These are phyloP conservation scores for Geum urbanum DNA, from an alignment of 306 rosid species.

Conservation along the genomic window DNA sequence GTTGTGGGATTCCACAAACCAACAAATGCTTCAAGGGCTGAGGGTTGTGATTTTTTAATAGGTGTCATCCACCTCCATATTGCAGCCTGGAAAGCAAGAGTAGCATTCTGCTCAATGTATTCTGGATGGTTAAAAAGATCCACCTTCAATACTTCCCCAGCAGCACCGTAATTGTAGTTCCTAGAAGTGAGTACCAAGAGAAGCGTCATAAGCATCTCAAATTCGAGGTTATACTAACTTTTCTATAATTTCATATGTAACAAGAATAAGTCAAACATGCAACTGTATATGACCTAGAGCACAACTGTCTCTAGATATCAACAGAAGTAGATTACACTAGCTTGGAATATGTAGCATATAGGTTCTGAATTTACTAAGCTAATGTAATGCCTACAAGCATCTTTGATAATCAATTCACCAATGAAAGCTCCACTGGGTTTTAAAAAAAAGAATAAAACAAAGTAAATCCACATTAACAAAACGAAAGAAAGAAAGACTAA, in stretches of 20 bases:
- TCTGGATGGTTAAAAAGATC: slow-evolving; percentile 83
- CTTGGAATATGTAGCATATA: neutral
- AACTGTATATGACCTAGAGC: neutral
- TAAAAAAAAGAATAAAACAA: too few species aligned
- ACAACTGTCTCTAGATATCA: neutral
- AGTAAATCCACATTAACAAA: neutral
- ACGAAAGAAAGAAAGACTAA: slow-evolving; percentile 29
- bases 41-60: slow-evolving; percentile 70
- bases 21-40: slow-evolving; percentile 36
- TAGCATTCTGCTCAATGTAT: slow-evolving; percentile 91
- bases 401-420: neutral
- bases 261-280: too few species aligned
- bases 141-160: slow-evolving; percentile 64
- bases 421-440: too few species aligned
- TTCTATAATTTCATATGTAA: too few species aligned
- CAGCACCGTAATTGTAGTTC: slow-evolving; percentile 87
- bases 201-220: neutral
- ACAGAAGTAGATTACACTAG: neutral
- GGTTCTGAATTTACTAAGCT: neutral
- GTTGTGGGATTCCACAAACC: too few species aligned
- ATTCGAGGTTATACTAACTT: too few species aligned
- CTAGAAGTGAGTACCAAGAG: slow-evolving; percentile 35
- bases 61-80: slow-evolving; percentile 88
- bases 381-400: neutral
- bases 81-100: slow-evolving; percentile 90